Evolutionary conservation across 2,329 filamentous ascomycete species (phyloP).

Genomic region (Cladosporium sp.): DNA sequence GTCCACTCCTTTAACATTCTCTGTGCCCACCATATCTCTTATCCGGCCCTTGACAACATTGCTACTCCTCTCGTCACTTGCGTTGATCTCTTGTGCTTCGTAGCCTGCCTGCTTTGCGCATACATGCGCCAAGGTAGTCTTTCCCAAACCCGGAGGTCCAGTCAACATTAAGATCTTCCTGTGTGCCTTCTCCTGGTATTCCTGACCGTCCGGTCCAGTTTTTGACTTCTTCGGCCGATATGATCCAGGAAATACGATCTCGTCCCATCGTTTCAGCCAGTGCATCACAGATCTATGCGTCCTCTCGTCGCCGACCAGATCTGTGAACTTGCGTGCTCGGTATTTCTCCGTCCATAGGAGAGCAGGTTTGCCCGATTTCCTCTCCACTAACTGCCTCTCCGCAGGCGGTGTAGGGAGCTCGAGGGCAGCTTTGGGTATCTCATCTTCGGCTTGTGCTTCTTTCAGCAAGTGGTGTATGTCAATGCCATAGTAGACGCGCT

Average conservation of each 20-base stretch:
- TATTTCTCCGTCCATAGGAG: conserved; percentile 98
- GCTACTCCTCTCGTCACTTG: conserved; percentile 88
- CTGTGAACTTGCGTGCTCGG: conserved; percentile 84
- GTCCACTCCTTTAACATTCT: conserved; percentile 79
- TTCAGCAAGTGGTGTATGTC: conserved; percentile 84
- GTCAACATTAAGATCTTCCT: conserved; percentile 87
- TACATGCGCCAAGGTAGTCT: conserved; percentile 94
- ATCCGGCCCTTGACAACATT: conserved; percentile 91
- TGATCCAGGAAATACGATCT: conserved; percentile 82
- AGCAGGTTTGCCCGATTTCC: conserved; percentile 40
- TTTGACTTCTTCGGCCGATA: conserved; percentile 59
- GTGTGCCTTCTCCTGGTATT: conserved; percentile 69
- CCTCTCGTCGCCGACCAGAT: conserved; percentile 89
- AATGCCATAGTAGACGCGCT: conserved; percentile 84
- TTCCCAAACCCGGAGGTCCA: conserved; percentile 88
- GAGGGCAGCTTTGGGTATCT: conserved; percentile 35
- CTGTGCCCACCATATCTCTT: conserved; percentile 86
- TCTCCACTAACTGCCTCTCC: conserved; percentile 33
- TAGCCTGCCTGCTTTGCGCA: conserved; percentile 95
- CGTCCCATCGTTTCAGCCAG: conserved; percentile 94
- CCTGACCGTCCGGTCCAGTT: conserved; percentile 45
- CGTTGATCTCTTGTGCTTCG: conserved; percentile 95
- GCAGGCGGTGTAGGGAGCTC: conserved; percentile 40
- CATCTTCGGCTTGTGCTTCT: conserved; percentile 63
- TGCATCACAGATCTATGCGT: conserved; percentile 87